A percentile compares a stretch with the other conserved stretches of the same genome.
Conservation (phyloP, 2,329 filamentous ascomycete species). For the Colletotrichum sp. region DNA sequence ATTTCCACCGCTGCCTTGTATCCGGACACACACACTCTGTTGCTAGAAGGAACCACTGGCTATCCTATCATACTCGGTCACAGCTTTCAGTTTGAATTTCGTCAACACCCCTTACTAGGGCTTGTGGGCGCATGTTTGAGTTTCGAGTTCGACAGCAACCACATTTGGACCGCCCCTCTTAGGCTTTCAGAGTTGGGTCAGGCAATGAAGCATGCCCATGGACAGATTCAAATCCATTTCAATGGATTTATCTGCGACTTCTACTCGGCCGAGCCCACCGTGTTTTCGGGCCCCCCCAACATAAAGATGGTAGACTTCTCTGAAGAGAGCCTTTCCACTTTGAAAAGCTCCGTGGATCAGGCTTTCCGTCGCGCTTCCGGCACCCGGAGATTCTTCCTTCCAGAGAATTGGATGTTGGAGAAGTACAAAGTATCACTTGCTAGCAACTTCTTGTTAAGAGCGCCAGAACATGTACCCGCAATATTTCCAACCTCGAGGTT, state of each 20-base stretch:
- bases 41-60: background rate
- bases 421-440: background rate
- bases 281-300: too few species aligned
- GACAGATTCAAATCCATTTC: too few species aligned
- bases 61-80: background rate
- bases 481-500: background rate
- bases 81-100: background rate
- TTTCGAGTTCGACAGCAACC: too few species aligned
- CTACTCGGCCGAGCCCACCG: too few species aligned
- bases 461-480: background rate
- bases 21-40: background rate
- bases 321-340: too few species aligned
- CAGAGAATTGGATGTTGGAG: background rate
- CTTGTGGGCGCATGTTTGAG: background rate
- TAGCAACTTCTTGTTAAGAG: background rate
- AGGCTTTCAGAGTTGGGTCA: too few species aligned
- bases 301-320: too few species aligned
- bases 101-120: background rate
- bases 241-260: too few species aligned
- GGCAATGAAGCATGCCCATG: background rate
- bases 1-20: background rate
- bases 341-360: too few species aligned
- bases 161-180: background rate
- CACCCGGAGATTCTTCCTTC: background rate
- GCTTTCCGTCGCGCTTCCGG: too few species aligned